phyloP scores from a whole-genome alignment of 495 filamentous ascomycete genomes.

The Penicillium chermesinum region DNA sequence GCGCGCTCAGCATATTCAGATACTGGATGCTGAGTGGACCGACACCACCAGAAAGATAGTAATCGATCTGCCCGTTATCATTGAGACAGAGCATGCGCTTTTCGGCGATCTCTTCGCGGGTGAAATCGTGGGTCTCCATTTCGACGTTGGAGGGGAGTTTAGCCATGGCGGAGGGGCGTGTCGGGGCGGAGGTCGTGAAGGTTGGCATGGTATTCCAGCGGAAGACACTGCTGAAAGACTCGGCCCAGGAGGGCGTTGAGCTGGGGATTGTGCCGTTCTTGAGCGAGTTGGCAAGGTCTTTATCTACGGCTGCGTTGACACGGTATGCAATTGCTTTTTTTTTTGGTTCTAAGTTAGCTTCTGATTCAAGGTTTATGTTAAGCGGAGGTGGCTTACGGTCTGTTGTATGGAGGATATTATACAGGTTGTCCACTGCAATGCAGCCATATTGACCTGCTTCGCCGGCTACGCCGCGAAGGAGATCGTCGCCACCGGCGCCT shows the following conservation, averaged over 20 bases:
- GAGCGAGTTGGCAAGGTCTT: conserved; percentile 67
- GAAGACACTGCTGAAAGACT: conserved; percentile 61
- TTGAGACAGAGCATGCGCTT: conserved; percentile 83
- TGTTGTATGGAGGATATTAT: conserved; percentile 77
- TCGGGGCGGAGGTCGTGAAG: conserved; percentile 15
- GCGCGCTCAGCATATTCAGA: conserved; percentile 94
- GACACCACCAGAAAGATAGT: conserved; percentile 69
- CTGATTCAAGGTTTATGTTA: neutral
- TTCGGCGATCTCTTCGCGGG: conserved; percentile 87
- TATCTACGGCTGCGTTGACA: conserved; percentile 85
- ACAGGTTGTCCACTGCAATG: conserved; percentile 89
- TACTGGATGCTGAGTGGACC: conserved; percentile 92
- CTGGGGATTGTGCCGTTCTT: conserved; percentile 75
- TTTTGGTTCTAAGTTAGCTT: no score
- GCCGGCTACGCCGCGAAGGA: conserved; percentile 62
- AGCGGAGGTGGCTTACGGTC: conserved; percentile 46
- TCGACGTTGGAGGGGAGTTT: conserved; percentile 88
- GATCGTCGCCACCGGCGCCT: conserved; percentile 61
- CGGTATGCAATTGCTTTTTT: conserved; percentile 82
- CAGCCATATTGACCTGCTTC: conserved; percentile 79
- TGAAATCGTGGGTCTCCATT: conserved; percentile 92
- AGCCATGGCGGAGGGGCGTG: conserved; percentile 39
- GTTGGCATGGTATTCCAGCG: conserved; percentile 38
- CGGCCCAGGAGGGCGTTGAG: conserved; percentile 59
- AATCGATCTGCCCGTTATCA: conserved; percentile 94